These are phyloP conservation scores for Ochromonadaceae sp. DNA, from an alignment of 352 stramenopile species.

Conservation along the genomic window DNA sequence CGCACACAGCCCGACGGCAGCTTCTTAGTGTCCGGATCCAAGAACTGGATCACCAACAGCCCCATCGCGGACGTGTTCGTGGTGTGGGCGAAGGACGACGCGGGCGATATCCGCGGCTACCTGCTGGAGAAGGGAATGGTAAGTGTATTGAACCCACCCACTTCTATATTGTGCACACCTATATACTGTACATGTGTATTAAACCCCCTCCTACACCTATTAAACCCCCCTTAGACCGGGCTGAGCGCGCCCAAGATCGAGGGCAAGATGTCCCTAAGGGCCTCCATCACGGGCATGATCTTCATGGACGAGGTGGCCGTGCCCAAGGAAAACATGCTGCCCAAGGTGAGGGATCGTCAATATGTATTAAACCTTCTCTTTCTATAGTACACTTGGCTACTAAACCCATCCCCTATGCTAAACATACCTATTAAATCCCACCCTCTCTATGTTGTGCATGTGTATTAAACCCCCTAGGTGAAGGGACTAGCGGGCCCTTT, in stretches of 20 bases:
- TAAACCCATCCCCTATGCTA: not conserved
- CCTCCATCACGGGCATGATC: constrained; percentile 88
- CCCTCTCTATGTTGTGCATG: no score
- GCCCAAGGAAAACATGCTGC: constrained; percentile 77
- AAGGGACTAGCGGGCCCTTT: constrained; percentile 73
- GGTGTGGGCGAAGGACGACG: constrained; percentile 86
- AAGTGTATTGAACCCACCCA: no score
- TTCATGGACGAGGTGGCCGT: constrained; percentile 91
- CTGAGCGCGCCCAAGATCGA: constrained; percentile 84
- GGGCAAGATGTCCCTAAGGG: constrained; percentile 85
- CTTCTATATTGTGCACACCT: no score
- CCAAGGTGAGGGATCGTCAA: constrained; percentile 47
- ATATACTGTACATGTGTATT: no score
- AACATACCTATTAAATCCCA: no score
- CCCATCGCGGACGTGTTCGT: constrained; percentile 93
- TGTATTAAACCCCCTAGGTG: no score
- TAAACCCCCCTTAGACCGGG: no score
- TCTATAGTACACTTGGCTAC: not conserved
- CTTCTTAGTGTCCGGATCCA: constrained; percentile 84
- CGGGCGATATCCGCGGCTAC: constrained; percentile 79
- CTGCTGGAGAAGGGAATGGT: constrained; percentile 76
- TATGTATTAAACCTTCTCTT: constrained; percentile 15
- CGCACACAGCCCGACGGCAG: constrained; percentile 58
- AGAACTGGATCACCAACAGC: constrained; percentile 93
- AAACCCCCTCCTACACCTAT: no score